Evolutionary conservation across 306 rosid species (phyloP).

Genomic region (Chamaecrista fasciculata): DNA sequence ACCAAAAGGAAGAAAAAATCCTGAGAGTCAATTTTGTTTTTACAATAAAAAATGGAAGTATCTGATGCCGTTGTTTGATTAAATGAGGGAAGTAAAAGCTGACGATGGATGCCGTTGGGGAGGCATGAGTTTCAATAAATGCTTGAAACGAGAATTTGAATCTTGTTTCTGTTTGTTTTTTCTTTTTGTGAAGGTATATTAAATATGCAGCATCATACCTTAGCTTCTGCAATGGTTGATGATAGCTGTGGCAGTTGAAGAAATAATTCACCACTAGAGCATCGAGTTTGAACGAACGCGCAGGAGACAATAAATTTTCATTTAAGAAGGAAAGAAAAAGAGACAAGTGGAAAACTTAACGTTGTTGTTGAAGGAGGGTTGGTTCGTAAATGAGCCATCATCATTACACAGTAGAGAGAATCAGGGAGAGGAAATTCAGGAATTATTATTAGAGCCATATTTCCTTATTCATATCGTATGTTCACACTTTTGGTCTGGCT

Average conservation of each 20-base stretch:
- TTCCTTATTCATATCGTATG: no score
- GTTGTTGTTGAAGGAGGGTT: background rate
- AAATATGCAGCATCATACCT: conserved; percentile 42
- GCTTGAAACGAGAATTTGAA: conserved; percentile 30
- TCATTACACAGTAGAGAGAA: no score
- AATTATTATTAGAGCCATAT: conserved; percentile 20
- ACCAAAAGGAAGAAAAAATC: background rate
- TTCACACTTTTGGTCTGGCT: conserved; percentile 31
- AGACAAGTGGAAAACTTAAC: background rate
- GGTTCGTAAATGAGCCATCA: background rate
- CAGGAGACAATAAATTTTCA: conserved; percentile 9
- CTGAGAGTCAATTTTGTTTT: background rate
- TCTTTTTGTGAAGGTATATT: conserved; percentile 27
- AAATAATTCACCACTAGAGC: conserved; percentile 19
- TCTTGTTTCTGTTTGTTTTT: background rate
- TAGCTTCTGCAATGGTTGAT: conserved; percentile 36
- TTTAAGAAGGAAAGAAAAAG: background rate
- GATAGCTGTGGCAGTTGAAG: conserved; percentile 30
- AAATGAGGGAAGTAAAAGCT: conserved; percentile 51
- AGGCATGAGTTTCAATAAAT: conserved; percentile 61
- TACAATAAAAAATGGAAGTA: no score
- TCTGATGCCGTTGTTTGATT: conserved; percentile 22
- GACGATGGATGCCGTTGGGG: conserved; percentile 57
- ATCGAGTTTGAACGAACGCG: conserved; percentile 21
- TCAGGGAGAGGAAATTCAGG: background rate